Conservation (phyloP, 768 basidiomycete species). For the Phaeotremella skinneri region DNA sequence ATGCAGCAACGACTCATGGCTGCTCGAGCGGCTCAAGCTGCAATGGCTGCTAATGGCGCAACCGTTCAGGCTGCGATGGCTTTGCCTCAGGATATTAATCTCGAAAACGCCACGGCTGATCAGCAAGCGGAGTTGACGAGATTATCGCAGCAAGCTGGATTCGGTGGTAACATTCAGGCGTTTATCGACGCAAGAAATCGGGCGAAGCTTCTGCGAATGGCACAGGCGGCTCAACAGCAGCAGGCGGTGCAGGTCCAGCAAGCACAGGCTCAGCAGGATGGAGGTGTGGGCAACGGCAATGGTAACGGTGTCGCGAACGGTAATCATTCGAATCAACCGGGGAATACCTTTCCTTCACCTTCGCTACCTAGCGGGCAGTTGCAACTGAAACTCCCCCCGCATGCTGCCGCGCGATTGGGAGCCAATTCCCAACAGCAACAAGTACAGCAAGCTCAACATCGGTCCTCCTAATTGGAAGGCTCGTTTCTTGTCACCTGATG, state of each 20-base stretch:
- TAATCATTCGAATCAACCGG: background rate
- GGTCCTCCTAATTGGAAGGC: too few species aligned
- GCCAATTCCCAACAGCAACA: conserved; percentile 12
- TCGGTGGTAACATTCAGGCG: conserved; percentile 20
- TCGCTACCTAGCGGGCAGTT: conserved; percentile 26
- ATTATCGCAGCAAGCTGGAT: conserved; percentile 16
- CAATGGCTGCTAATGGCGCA: conserved; percentile 6
- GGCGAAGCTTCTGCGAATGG: conserved; percentile 19
- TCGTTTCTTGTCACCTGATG: too few species aligned
- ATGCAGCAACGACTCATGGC: conserved; percentile 19
- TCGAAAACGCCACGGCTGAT: conserved; percentile 11
- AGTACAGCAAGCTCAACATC: conserved; percentile 15
- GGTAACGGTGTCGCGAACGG: conserved; percentile 4
- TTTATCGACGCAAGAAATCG: conserved; percentile 23
- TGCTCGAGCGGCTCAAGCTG: conserved; percentile 7
- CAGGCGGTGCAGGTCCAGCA: conserved; percentile 17
- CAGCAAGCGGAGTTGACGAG: conserved; percentile 16
- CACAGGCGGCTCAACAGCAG: conserved; percentile 19
- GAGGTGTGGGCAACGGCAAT: background rate
- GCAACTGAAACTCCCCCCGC: conserved; percentile 40
- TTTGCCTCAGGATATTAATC: background rate
- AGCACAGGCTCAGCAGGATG: conserved; percentile 11
- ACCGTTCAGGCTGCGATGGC: background rate
- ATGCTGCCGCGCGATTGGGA: conserved; percentile 35
- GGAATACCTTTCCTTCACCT: conserved; percentile 5